Conservation (phyloP, 1,284 basidiomycete species). For the Cronartium quercuum region DNA sequence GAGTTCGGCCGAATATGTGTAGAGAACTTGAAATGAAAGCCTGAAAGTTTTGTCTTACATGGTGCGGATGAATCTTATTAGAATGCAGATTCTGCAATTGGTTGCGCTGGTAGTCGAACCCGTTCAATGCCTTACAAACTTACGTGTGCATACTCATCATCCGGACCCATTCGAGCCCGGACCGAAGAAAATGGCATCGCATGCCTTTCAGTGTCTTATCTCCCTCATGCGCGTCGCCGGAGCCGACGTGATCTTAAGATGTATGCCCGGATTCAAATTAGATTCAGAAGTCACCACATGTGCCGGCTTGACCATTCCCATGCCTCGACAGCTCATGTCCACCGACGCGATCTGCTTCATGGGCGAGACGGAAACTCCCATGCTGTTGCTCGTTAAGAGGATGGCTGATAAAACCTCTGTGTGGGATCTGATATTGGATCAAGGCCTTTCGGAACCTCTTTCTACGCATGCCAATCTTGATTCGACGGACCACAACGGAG, state of each 20-base stretch:
- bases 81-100: constrained; percentile 23
- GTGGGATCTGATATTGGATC: constrained; percentile 4
- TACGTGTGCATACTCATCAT: neutral
- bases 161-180: neutral
- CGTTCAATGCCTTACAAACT: neutral
- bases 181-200: constrained; percentile 4
- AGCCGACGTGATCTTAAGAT: constrained; percentile 5
- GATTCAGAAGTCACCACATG: neutral
- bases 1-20: neutral
- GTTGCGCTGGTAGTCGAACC: constrained; percentile 8
- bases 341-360: neutral
- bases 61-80: neutral
- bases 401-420: neutral
- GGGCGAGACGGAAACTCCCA: neutral
- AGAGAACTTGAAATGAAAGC: neutral
- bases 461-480: neutral
- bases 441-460: neutral
- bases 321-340: neutral
- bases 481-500: neutral
- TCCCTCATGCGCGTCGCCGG: constrained; percentile 7
- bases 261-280: constrained; percentile 15
- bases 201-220: constrained; percentile 12
- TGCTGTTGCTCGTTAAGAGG: neutral
- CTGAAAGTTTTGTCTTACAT: neutral
- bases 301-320: neutral